Percentiles rank a stretch among this genome's conserved stretches.
phyloP scores from a whole-genome alignment of 2,329 filamentous ascomycete genomes.

The Diaporthe batatas region DNA sequence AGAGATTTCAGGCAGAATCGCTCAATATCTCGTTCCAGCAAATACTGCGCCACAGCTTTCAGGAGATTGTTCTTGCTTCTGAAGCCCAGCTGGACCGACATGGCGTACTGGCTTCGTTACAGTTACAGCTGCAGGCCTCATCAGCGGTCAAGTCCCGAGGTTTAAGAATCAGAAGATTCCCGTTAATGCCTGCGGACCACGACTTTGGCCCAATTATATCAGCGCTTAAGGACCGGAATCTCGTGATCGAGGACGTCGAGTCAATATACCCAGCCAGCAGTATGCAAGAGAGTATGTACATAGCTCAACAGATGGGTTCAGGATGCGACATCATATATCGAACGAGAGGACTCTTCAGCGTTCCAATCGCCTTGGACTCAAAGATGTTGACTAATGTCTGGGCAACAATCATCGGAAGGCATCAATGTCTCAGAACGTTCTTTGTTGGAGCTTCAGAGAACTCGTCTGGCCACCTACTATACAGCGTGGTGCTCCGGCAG shows the following conservation, averaged over 20 bases:
- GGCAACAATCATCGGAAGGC: neutral
- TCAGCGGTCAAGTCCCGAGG: neutral
- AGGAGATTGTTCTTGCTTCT: neutral
- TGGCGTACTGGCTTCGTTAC: neutral
- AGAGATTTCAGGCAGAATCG: neutral
- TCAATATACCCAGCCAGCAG: neutral
- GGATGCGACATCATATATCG: neutral
- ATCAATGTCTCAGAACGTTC: neutral
- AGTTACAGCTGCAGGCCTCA: neutral
- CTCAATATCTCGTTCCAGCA: neutral
- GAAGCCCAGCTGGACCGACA: neutral
- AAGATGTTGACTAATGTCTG: neutral
- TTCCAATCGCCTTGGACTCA: neutral
- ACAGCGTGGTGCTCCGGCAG: neutral
- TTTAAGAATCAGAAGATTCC: neutral
- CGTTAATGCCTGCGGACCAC: neutral
- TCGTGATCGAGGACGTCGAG: neutral
- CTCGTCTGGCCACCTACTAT: neutral
- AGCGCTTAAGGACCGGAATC: neutral
- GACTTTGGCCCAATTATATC: neutral
- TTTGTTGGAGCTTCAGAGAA: neutral
- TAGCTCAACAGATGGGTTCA: neutral
- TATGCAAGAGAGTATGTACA: neutral
- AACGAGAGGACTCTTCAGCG: neutral
- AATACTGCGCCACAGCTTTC: neutral